Evolutionary conservation across 1,284 basidiomycete species (phyloP).

Genomic region (Singerocomus inundabilis): DNA sequence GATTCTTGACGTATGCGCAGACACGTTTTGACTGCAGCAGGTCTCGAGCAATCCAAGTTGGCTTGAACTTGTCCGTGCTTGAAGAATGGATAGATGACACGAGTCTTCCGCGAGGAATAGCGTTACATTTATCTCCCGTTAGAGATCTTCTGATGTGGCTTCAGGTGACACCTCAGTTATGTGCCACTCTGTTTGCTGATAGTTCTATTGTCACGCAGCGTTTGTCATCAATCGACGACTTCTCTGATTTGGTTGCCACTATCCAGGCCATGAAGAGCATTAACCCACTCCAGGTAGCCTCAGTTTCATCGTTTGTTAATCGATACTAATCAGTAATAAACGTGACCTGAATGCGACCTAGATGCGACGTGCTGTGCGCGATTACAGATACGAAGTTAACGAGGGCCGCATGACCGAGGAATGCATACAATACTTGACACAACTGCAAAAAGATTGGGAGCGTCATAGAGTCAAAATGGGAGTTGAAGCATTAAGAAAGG

Average conservation of each 20-base stretch:
- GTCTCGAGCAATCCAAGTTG: conserved; percentile 86
- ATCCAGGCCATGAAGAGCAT: conserved; percentile 85
- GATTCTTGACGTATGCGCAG: conserved; percentile 13
- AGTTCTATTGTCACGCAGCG: conserved; percentile 49
- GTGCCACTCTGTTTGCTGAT: conserved; percentile 10
- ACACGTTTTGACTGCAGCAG: conserved; percentile 36
- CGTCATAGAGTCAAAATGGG: conserved; percentile 79
- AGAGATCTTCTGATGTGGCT: conserved; percentile 87
- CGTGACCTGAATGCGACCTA: conserved; percentile 26
- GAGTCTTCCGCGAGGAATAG: conserved; percentile 78
- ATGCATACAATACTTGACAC: conserved; percentile 89
- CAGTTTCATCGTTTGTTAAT: conserved; percentile 4
- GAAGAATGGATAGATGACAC: conserved; percentile 91
- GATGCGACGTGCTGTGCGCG: conserved; percentile 90
- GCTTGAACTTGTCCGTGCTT: conserved; percentile 81
- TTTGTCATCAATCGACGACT: conserved; percentile 82
- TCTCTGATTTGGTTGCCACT: conserved; percentile 84
- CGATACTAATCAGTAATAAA: not conserved
- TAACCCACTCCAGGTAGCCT: conserved; percentile 82
- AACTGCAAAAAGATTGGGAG: conserved; percentile 97
- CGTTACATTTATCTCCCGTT: conserved; percentile 81
- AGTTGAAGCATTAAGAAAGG: conserved; percentile 76
- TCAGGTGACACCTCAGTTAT: conserved; percentile 51
- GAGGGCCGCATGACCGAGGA: conserved; percentile 93
- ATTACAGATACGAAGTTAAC: conserved; percentile 94